phyloP scores from a whole-genome alignment of 148 eudicot species.

The Bassia scoparia region DNA sequence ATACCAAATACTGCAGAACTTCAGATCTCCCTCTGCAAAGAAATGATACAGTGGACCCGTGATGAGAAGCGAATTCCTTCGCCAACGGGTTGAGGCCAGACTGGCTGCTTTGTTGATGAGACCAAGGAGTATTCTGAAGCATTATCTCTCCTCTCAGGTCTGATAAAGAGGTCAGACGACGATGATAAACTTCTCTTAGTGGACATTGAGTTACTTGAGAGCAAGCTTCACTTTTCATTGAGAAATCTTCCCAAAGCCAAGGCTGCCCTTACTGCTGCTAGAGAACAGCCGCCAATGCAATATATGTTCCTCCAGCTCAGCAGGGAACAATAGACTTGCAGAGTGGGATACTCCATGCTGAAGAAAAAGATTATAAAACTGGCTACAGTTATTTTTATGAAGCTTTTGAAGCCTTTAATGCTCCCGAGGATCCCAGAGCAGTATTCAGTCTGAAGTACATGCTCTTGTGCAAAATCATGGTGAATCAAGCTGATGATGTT shows the following conservation, averaged over 20 bases:
- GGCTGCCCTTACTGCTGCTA: conserved; percentile 51
- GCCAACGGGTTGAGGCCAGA: conserved; percentile 46
- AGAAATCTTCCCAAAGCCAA: conserved; percentile 52
- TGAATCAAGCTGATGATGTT: conserved; percentile 53
- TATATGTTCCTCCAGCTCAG: conserved; percentile 52
- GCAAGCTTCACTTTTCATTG: conserved; percentile 49
- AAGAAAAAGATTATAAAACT: conserved; percentile 51
- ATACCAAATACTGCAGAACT: conserved; percentile 44
- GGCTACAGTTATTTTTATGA: conserved; percentile 45
- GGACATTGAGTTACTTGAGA: conserved; percentile 44
- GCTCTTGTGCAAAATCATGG: conserved; percentile 49
- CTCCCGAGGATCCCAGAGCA: conserved; percentile 49
- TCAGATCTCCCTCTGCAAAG: conserved; percentile 49
- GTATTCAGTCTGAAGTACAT: conserved; percentile 50
- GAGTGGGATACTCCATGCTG: conserved; percentile 48
- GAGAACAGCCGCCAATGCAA: conserved; percentile 54
- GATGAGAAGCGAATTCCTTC: conserved; percentile 43
- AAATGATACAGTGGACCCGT: conserved; percentile 47
- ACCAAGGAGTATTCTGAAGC: conserved; percentile 47
- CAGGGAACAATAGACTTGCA: conserved; percentile 50
- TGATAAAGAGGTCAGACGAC: conserved; percentile 48
- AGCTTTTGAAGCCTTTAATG: conserved; percentile 52
- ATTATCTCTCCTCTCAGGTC: conserved; percentile 36
- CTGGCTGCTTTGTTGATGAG: conserved; percentile 44
- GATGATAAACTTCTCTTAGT: conserved; percentile 55